phyloP scores from a whole-genome alignment of 2,329 filamentous ascomycete species.

The Plectosphaerella sp. region DNA sequence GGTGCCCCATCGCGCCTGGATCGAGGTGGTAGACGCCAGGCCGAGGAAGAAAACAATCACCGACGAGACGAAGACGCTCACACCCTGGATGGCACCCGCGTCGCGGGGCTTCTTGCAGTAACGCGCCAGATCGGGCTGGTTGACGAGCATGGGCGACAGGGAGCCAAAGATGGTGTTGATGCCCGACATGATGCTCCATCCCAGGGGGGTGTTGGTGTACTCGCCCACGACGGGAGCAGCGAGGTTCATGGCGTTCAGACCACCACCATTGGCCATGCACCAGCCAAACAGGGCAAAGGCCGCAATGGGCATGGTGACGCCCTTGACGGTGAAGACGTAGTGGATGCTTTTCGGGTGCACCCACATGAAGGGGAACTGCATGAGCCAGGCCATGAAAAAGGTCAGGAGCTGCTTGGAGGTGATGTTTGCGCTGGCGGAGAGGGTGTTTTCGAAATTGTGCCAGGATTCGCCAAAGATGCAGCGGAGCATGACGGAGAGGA shows the following conservation, averaged over 20 bases:
- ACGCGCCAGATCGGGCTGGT: constrained; percentile 29
- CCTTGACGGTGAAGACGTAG: constrained; percentile 29
- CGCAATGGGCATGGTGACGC: constrained; percentile 26
- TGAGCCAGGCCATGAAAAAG: constrained; percentile 33
- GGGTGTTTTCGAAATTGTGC: constrained; percentile 23
- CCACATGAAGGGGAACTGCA: constrained; percentile 31
- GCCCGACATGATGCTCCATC: constrained; percentile 30
- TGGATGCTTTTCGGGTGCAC: constrained; percentile 29
- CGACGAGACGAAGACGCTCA: constrained; percentile 17
- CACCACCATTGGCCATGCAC: constrained; percentile 22
- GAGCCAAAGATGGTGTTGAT: constrained; percentile 33
- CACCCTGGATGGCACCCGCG: constrained; percentile 23
- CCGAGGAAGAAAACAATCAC: constrained; percentile 23
- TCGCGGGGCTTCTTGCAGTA: constrained; percentile 25
- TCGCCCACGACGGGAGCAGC: constrained; percentile 18
- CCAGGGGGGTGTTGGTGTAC: constrained; percentile 20
- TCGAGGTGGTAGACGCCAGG: constrained; percentile 22
- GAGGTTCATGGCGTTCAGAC: constrained; percentile 18
- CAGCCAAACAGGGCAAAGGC: constrained; percentile 30
- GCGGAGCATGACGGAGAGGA: constrained; percentile 18
- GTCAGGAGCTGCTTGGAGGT: constrained; percentile 26
- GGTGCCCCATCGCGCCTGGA: constrained; percentile 27
- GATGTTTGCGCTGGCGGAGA: constrained; percentile 24
- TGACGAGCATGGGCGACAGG: constrained; percentile 27
- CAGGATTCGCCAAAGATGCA: constrained; percentile 28